Evolutionary conservation across 306 rosid species (phyloP).

Genomic region (Prinsepia uniflora): DNA sequence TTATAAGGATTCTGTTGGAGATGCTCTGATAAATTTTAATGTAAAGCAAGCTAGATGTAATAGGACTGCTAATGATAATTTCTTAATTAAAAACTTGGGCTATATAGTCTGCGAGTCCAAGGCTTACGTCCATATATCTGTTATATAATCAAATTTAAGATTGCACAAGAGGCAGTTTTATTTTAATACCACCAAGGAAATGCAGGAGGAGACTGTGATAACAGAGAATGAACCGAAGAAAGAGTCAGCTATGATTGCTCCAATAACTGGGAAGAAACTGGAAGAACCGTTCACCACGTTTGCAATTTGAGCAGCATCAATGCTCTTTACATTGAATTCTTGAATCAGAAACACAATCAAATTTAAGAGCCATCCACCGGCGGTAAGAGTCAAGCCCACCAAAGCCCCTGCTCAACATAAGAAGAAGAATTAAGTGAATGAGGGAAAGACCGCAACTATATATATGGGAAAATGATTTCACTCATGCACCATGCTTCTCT

Average conservation of each 20-base stretch:
- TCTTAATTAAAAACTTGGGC: background rate
- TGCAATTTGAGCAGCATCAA: constrained; percentile 45
- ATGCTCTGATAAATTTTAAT: too few species aligned
- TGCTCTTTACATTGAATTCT: constrained; percentile 45
- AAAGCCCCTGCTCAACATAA: constrained; percentile 28
- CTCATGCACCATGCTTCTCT: too few species aligned
- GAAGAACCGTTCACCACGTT: constrained; percentile 36
- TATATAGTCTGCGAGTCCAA: background rate
- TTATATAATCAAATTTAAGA: background rate
- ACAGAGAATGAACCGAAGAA: constrained; percentile 47
- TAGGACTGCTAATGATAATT: too few species aligned
- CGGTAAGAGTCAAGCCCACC: constrained; percentile 31
- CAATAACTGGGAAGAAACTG: constrained; percentile 37
- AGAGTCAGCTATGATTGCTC: constrained; percentile 55
- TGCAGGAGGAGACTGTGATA: constrained; percentile 21
- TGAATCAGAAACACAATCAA: constrained; percentile 26
- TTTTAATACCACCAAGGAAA: constrained; percentile 27
- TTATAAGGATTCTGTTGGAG: too few species aligned
- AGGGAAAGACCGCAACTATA: too few species aligned
- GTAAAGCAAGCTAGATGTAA: too few species aligned
- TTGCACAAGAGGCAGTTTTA: background rate
- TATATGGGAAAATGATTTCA: too few species aligned
- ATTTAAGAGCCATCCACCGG: constrained; percentile 36
- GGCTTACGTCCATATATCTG: background rate
- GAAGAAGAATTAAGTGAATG: too few species aligned